Evolutionary conservation across 495 filamentous ascomycete species (phyloP).

Genomic region (Glarea lozoyensis): DNA sequence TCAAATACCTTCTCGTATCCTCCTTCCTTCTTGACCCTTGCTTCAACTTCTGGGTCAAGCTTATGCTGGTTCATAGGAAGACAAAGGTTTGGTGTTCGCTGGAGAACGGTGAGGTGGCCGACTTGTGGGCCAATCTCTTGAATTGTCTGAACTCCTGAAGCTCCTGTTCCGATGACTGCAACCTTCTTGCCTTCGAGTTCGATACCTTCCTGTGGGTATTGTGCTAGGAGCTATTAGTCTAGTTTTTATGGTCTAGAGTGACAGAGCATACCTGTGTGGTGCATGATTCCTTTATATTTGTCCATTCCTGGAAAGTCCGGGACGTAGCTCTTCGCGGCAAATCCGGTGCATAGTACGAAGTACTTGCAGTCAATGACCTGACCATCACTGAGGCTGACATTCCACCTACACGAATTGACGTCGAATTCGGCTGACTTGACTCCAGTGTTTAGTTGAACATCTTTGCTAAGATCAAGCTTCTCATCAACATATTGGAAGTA

Average conservation of each 20-base stretch:
- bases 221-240: neutral
- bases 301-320: conserved; percentile 29
- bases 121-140: conserved; percentile 30
- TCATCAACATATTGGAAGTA: conserved; percentile 39
- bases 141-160: conserved; percentile 46
- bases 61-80: conserved; percentile 35
- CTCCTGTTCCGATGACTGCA: conserved; percentile 47
- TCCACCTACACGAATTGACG: conserved; percentile 26
- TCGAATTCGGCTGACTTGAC: conserved; percentile 32
- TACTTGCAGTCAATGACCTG: conserved; percentile 20
- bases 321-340: conserved; percentile 28
- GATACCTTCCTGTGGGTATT: conserved; percentile 32
- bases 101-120: conserved; percentile 35
- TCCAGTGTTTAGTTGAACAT: conserved; percentile 30
- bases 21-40: neutral
- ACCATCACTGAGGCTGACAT: conserved; percentile 25
- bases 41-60: conserved; percentile 3
- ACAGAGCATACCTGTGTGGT: conserved; percentile 43
- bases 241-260: neutral
- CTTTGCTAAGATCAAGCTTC: conserved; percentile 31
- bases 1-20: conserved; percentile 5
- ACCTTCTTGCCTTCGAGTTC: conserved; percentile 43
- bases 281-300: conserved; percentile 29
- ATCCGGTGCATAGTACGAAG: conserved; percentile 31
- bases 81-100: conserved; percentile 45